Evolutionary conservation across 371 early-diverging fungal genomes (phyloP), one percentile per base, ranked within the genome.

Genomic region (Basidiobolus meristosporus): DNA sequence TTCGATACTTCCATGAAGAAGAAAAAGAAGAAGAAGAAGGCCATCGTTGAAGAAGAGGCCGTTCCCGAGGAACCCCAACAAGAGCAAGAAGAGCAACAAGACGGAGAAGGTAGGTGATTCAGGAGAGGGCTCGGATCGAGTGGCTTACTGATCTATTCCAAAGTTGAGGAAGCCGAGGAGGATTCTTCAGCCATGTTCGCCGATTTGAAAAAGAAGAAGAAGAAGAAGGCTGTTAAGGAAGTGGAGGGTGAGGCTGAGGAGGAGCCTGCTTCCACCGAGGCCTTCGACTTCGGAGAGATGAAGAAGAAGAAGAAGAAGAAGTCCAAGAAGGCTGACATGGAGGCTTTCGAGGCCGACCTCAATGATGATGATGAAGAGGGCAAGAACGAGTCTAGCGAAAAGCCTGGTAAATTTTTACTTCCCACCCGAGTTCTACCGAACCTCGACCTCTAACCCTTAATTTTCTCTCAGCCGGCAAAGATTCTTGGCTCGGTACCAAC

Each of bases 161-260:
- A 14, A 11, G 44, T 35, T 15, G 53, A 42, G 2, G 58, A 51
- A 30, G 63, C 53, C 33, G 74, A 65, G 31, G 65, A 58, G 35
- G 82, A 82, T 53, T 68, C 73, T 38, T 67, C 65, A 38, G 70
- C 77, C 46, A 71, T 81, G 75, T 86, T 86, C 60, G 75, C 73
- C 41, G 82, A 80, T 48, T 59, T 75, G 59, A 84, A 82, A 56
- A 83, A 86, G 73, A 87, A 87, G 53, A 86, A 86, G 67, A 87
- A 86, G 63, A 79, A 78, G 70, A 84, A 83, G 70, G 63, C 68
- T 54, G 73, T 74, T 62, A 58, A 66, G 29, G 57, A 48, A 47
- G 47, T 49, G 47, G 30, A 26, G n/a, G 39, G 35, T 30, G 35
- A 34, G 30, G 17, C 21, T 32, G 12, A 17, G 15, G 43, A 47